Percentiles rank a stretch among this genome's conserved stretches.
These are phyloP conservation scores for Posidonia oceanica DNA, from an alignment of 116 monocot species.

Conservation along the genomic window DNA sequence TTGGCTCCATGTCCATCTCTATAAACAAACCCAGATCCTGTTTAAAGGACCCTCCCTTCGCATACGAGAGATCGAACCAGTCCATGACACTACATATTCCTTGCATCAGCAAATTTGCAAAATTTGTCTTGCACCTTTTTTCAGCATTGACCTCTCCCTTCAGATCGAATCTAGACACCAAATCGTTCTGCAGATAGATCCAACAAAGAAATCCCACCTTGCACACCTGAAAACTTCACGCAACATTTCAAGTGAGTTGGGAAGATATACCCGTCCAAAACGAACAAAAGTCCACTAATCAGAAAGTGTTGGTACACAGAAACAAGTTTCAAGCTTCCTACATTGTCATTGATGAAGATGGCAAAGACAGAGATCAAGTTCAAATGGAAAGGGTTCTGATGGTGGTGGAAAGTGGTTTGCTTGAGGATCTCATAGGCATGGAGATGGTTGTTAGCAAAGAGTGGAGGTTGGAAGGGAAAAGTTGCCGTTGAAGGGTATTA, in stretches of 20 bases:
- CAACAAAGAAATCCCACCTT: slow-evolving; percentile 25
- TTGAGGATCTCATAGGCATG: slow-evolving; percentile 20
- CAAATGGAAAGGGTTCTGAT: slow-evolving; percentile 18
- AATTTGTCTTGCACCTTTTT: background rate
- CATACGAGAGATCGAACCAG: slow-evolving; percentile 49
- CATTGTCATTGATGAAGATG: background rate
- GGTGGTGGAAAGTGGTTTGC: slow-evolving; percentile 16
- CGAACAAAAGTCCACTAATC: slow-evolving; percentile 8
- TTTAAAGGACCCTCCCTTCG: slow-evolving; percentile 29
- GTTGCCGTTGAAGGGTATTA: too few species aligned
- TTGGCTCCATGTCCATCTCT: slow-evolving; percentile 47
- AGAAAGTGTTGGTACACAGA: slow-evolving; percentile 24
- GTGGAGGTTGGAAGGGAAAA: too few species aligned
- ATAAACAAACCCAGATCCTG: slow-evolving; percentile 30
- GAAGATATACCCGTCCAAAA: slow-evolving; percentile 42
- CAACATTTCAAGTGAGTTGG: slow-evolving; percentile 43
- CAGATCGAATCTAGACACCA: slow-evolving; percentile 20
- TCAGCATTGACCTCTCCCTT: slow-evolving; percentile 7
- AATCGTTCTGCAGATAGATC: slow-evolving; percentile 39
- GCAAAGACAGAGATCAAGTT: slow-evolving; percentile 27
- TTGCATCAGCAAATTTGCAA: slow-evolving; percentile 19
- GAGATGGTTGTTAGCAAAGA: background rate
- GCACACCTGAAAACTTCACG: slow-evolving; percentile 13
- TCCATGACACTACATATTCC: slow-evolving; percentile 62
- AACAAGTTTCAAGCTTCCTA: slow-evolving; percentile 5